phyloP scores from a whole-genome alignment of 768 basidiomycete species.

The Mycena galericulata region DNA sequence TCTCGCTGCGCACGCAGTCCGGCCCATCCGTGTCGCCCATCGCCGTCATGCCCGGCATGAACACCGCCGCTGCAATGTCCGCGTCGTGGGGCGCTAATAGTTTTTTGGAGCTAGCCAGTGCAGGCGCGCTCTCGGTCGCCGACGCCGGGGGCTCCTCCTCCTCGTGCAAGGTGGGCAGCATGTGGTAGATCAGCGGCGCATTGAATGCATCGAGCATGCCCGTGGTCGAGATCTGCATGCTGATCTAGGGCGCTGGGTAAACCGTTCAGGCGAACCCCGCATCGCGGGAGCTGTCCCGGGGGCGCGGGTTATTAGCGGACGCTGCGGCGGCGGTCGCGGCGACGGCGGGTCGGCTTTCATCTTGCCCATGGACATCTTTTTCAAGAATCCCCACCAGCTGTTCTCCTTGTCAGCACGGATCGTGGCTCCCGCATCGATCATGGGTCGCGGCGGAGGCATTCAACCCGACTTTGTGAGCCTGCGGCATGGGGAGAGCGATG shows the following conservation, averaged over 20 bases:
- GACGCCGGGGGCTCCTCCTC: slow-evolving; percentile 39
- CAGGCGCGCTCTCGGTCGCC: slow-evolving; percentile 34
- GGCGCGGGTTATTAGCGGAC: slow-evolving; percentile 46
- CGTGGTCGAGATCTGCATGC: slow-evolving; percentile 78
- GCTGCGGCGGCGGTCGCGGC: slow-evolving; percentile 51
- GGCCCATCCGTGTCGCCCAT: slow-evolving; percentile 50
- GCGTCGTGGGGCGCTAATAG: slow-evolving; percentile 60
- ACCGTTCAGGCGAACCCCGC: slow-evolving; percentile 46
- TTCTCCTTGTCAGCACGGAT: slow-evolving; percentile 57
- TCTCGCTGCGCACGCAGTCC: slow-evolving; percentile 45
- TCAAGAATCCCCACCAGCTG: slow-evolving; percentile 94
- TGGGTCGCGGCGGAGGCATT: slow-evolving; percentile 24
- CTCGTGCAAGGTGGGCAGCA: slow-evolving; percentile 35
- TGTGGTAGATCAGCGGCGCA: slow-evolving; percentile 19
- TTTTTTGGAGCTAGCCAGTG: slow-evolving; percentile 40
- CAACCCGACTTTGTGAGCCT: too few relatives aligned
- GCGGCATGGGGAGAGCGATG: too few relatives aligned
- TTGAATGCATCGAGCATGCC: slow-evolving; percentile 67
- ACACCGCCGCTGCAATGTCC: slow-evolving; percentile 70
- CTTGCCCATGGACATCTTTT: slow-evolving; percentile 99
- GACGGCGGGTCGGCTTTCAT: slow-evolving; percentile 76
- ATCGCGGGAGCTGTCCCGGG: slow-evolving; percentile 40
- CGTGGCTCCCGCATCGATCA: slow-evolving; percentile 19
- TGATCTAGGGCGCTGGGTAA: slow-evolving; percentile 68
- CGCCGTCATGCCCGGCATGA: slow-evolving; percentile 64